A percentile compares a stretch with the other conserved stretches of the same genome.
phyloP scores from a whole-genome alignment of 257 asterid species.

The Capsicum pubescens region DNA sequence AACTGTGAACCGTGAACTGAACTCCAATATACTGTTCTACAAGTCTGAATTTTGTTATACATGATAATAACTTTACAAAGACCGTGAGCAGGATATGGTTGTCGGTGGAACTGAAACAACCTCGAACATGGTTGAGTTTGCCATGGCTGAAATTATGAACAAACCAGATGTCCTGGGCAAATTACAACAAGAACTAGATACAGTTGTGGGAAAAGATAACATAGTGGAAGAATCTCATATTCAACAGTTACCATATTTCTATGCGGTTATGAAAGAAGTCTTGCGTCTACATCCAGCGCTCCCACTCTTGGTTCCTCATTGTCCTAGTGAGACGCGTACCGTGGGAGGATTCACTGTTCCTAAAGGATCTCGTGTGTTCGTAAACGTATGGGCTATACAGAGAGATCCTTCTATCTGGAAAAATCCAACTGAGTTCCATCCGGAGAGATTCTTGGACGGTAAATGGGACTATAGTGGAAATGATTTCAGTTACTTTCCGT shows the following conservation, averaged over 20 bases:
- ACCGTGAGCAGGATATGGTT: conserved; percentile 60
- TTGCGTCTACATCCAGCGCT: conserved; percentile 65
- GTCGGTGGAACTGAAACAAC: conserved; percentile 85
- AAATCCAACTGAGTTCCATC: conserved; percentile 51
- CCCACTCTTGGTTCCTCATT: conserved; percentile 74
- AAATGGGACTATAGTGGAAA: conserved; percentile 60
- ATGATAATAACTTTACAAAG: conserved; percentile 7
- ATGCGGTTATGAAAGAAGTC: conserved; percentile 61
- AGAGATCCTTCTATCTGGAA: conserved; percentile 62
- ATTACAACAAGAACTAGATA: conserved; percentile 58
- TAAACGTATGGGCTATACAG: conserved; percentile 76
- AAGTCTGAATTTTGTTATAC: neutral
- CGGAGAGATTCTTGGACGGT: conserved; percentile 53
- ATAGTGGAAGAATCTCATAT: conserved; percentile 62
- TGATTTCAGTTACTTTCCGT: conserved; percentile 62
- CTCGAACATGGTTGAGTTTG: conserved; percentile 64
- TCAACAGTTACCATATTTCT: conserved; percentile 53
- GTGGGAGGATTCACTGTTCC: conserved; percentile 60
- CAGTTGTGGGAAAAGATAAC: conserved; percentile 48
- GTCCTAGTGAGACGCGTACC: conserved; percentile 55
- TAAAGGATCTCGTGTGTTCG: conserved; percentile 59
- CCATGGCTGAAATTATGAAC: conserved; percentile 72
- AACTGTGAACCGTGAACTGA: neutral
- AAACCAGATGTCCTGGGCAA: conserved; percentile 51
- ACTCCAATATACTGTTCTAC: neutral